phyloP scores from a whole-genome alignment of 2,329 filamentous ascomycete species.

The Phialophora tarda region DNA sequence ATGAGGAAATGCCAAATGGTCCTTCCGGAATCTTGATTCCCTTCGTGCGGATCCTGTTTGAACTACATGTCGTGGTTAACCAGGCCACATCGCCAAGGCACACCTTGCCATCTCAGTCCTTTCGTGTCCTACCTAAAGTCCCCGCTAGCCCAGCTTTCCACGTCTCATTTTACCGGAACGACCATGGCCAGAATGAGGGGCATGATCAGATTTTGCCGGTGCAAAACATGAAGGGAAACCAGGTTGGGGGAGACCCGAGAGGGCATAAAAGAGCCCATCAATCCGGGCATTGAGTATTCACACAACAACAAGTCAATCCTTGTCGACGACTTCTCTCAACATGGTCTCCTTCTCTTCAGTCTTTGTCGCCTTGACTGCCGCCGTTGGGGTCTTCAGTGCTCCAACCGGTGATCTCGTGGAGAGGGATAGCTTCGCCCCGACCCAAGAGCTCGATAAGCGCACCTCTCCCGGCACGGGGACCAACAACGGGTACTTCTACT shows the following conservation, averaged over 20 bases:
- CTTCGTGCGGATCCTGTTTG: neutral
- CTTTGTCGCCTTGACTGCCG: conserved; percentile 39
- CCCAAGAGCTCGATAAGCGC: conserved; percentile 24
- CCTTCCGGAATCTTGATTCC: neutral
- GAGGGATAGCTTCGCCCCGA: conserved; percentile 36
- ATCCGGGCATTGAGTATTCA: neutral
- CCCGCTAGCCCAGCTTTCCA: neutral
- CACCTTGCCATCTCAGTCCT: neutral
- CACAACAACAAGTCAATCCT: neutral
- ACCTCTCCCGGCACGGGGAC: conserved; percentile 42
- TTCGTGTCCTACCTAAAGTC: neutral
- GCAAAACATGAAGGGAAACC: neutral
- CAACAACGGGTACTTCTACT: conserved; percentile 56
- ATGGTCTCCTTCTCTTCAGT: conserved; percentile 43
- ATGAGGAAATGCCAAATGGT: neutral
- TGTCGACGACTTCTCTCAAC: neutral
- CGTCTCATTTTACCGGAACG: conserved; percentile 8
- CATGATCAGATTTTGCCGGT: conserved; percentile 2
- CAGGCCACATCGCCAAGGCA: neutral
- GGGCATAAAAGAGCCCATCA: neutral
- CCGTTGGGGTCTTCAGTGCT: conserved; percentile 39
- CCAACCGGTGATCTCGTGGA: conserved; percentile 35
- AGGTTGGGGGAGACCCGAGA: neutral
- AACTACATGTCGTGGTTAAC: neutral
- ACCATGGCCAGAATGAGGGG: conserved; percentile 2